Base-by-base conservation (phyloP, 805 yeast genomes). In the Monosporozyma unispora region DNA sequence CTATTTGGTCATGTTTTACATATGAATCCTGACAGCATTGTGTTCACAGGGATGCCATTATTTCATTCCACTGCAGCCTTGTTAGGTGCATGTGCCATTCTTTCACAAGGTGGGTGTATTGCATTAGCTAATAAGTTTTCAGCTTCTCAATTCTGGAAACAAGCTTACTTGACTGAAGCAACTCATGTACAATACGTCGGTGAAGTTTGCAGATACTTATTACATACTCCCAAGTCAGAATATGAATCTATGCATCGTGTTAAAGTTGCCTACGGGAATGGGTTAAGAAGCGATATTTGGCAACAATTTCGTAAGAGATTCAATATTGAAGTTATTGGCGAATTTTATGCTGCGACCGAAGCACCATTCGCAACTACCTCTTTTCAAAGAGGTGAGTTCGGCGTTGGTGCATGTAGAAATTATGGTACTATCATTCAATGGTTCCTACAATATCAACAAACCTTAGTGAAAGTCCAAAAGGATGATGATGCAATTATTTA, bases 21-120 rank as follows among this genome's bases (percentile, higher is more conserved):
- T 51, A 72, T 87, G 56, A 65, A 70, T n/a, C 53, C 65, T 5
- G 62, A 70, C 3, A 79, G 85, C 14, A 77, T 75, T 11, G 81
- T 87, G 9, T 85, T 84, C 69, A 87, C 96, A 0, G 87, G 96
- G 1, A 90, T 90, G 98, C 98, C 98, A 1, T 71, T 91, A 52
- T 90, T 91, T 63, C 98, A 90, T 66, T 87, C 96, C 0, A 90
- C 97, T 0, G 97, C 96, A 3, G 85, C 96, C 0, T 76, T 88
- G 67, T 69, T 90, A 48, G 96, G 96, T 11, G 79, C 84, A 5
- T 74, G 90, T 60, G 89, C 95, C 0, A 72, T 82, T 0, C 66
- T 79, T 45, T 70, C 76, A 27, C 70, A 69, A 41, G 96, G 96
- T 46, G 93, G 84, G 0, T 79, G 89, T 54, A 78, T 84, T 45